Conservation (phyloP, 495 filamentous ascomycete species). For the Aspergillus hancockii region DNA sequence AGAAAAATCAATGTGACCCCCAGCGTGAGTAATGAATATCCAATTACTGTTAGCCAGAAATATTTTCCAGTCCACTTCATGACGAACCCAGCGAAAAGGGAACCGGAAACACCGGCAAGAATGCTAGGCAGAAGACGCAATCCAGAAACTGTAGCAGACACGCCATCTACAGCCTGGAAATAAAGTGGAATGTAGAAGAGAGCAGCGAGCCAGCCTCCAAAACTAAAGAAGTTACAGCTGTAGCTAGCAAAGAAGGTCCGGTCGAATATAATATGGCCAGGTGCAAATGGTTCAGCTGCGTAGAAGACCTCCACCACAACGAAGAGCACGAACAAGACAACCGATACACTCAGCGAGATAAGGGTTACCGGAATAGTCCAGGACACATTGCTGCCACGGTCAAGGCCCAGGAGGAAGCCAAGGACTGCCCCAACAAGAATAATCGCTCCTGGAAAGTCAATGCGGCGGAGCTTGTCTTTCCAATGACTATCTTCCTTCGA, state of each 20-base stretch:
- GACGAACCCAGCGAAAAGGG: conserved; percentile 65
- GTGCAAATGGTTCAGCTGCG: conserved; percentile 78
- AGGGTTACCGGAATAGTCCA: conserved; percentile 65
- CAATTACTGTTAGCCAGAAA: conserved; percentile 69
- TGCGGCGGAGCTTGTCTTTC: conserved; percentile 65
- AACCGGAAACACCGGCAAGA: conserved; percentile 62
- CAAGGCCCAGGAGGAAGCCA: conserved; percentile 71
- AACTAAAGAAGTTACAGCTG: conserved; percentile 74
- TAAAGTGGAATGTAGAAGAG: conserved; percentile 80
- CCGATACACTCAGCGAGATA: conserved; percentile 55
- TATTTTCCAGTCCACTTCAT: conserved; percentile 80
- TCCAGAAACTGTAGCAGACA: conserved; percentile 66
- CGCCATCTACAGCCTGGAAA: conserved; percentile 72
- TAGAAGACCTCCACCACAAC: conserved; percentile 68
- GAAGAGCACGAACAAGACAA: conserved; percentile 67
- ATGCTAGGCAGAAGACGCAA: conserved; percentile 69
- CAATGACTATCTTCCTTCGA: conserved; percentile 54
- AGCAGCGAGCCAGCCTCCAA: conserved; percentile 62
- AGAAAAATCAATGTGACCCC: conserved; percentile 59
- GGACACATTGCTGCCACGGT: conserved; percentile 73
- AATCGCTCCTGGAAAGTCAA: conserved; percentile 79
- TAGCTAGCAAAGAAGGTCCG: conserved; percentile 67
- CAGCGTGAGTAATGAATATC: conserved; percentile 52
- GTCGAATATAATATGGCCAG: conserved; percentile 76
- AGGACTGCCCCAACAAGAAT: conserved; percentile 72